Conservation (phyloP, 768 basidiomycete genomes). For the Xerocomellus dryophilus region DNA sequence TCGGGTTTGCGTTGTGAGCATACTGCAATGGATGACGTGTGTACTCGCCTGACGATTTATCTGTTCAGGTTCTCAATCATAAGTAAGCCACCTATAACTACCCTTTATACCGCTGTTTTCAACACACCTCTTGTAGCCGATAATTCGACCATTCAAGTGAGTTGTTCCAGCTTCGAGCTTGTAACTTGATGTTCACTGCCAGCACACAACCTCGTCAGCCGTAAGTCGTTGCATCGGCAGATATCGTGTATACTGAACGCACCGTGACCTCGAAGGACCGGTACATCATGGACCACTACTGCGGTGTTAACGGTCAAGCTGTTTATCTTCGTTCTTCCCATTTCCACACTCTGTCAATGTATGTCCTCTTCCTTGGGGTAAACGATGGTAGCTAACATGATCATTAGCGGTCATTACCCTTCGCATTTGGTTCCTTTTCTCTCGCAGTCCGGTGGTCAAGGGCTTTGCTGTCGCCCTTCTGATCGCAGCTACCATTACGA, state of each 20-base stretch:
- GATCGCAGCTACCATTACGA: not conserved
- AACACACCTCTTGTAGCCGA: not conserved
- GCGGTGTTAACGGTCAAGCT: not conserved
- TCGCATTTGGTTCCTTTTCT: conserved; percentile 17
- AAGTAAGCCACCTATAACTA: not conserved
- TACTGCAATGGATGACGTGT: not conserved
- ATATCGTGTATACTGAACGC: not conserved
- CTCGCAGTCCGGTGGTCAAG: conserved; percentile 1
- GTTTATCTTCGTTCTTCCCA: conserved; percentile 2
- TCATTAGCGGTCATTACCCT: conserved; percentile 12
- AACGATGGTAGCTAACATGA: not conserved
- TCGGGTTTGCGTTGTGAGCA: conserved; percentile 3
- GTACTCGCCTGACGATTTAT: not conserved
- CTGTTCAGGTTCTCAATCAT: not conserved
- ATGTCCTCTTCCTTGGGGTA: not conserved
- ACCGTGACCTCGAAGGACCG: not conserved
- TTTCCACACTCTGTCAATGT: conserved; percentile 10
- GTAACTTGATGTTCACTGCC: not conserved
- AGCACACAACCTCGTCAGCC: not conserved
- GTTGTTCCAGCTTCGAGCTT: not conserved
- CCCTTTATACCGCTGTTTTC: not conserved
- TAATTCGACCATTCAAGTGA: not conserved
- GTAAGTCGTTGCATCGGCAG: not conserved
- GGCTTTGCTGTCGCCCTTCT: conserved; percentile 1
- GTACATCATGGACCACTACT: not conserved